A percentile compares a stretch with the other conserved stretches of the same genome.
These are phyloP conservation scores for Botrytis porri DNA, from an alignment of 2,329 filamentous ascomycete species.

Conservation along the genomic window DNA sequence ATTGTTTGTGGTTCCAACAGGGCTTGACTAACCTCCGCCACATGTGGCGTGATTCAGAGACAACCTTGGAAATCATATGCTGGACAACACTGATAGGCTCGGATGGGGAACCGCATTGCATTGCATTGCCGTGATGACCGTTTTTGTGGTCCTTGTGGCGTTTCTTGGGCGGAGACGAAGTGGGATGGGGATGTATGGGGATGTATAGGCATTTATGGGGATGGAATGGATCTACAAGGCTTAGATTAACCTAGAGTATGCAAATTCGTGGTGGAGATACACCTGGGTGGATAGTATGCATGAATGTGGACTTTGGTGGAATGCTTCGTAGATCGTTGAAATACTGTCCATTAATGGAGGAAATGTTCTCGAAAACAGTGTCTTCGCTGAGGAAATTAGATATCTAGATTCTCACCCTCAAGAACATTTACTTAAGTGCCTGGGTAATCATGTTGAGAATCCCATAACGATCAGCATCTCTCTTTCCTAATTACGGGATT, in stretches of 20 bases:
- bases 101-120: neutral
- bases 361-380: too few relatives aligned
- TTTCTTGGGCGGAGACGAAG: neutral
- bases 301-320: neutral
- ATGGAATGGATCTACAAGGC: neutral
- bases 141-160: neutral
- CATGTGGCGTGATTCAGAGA: too few relatives aligned
- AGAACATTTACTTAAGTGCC: neutral
- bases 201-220: too few relatives aligned
- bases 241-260: too few relatives aligned
- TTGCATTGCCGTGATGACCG: neutral
- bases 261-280: neutral
- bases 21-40: too few relatives aligned
- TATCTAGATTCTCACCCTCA: neutral
- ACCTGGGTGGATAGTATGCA: neutral
- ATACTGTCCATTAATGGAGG: too few relatives aligned
- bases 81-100: too few relatives aligned
- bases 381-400: too few relatives aligned
- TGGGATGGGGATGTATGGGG: neutral
- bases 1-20: too few relatives aligned
- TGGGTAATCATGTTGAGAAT: neutral
- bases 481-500: neutral
- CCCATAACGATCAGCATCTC: neutral
- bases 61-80: too few relatives aligned
- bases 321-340: neutral